Base-by-base conservation (phyloP, 805 yeast species). In the Kuraishia molischiana region DNA sequence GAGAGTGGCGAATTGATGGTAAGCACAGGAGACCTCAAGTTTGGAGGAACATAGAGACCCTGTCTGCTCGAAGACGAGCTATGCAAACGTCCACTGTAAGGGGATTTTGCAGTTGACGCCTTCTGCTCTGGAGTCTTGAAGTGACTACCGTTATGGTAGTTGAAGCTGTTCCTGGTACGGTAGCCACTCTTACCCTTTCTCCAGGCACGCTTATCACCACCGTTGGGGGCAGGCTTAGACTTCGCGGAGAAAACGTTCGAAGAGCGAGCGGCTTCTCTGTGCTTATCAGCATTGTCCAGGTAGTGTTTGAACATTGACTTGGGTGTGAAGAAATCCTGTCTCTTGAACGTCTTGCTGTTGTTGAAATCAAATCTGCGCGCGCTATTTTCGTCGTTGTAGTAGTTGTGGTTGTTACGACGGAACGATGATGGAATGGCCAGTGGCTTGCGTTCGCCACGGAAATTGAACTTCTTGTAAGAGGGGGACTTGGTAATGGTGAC, bases 311-410 rank as follows among this genome's bases (percentile, higher is more conserved):
- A 72, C 4, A 77, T 80, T 19, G 87, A 75, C 39, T 81, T 82
- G 3, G 92, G 92, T 3, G 92, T 83, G 53, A 81, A 83, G 47
- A 70, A 79, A 51, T 83, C 90, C 47, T 77, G 80, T 37, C 90
- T 67, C 46, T 74, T 74, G 48, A 72, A 79, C 14, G 48, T 39
- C 34, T 56, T 51, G n/a, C n/a, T n/a, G 31, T 48, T 34, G 20
- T 36, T 35, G 20, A 38, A 36, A 34, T 40, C 41, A 35, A 37
- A 22, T 11, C 26, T 37, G 15, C 41, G 46, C 22, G 31, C 33
- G 24, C 42, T 35, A 34, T 37, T 39, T 29, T 37, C 38, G 8
- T 11, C 26, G 26, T 22, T 22, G 31, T 28, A 11, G 17, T 28
- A 11, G 19, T 31, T 38, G 32, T 41, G 42, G 42, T 41, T 24